Evolutionary conservation across 768 basidiomycete genomes (phyloP), one percentile per base, ranked within the genome.

Genomic region (Hydnomerulius pinastri): DNA sequence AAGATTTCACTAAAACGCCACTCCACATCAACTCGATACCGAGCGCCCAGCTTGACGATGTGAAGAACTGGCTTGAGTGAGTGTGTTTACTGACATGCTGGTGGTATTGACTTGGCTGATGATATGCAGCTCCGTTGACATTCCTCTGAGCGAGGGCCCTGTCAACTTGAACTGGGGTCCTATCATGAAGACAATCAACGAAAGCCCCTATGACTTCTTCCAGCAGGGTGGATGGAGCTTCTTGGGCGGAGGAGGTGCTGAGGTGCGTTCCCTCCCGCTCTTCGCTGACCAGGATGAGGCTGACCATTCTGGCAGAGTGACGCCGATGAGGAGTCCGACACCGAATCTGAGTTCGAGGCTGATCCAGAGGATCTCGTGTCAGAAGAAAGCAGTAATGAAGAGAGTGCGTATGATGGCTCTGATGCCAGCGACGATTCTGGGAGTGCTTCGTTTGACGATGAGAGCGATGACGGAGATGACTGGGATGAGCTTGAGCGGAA

Each of bases 1-100:
- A 92, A 65, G 97, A 99, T 68, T 98, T 98, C 71, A 88, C 91
- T 30, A 90, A 90, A 62, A 54, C 86, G 3, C 95, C 96, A 0
- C 77, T 98, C 9, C 97, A 98, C 62, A 92, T 98, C 74, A 98
- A 99, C 67, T 94, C 94, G 1, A 95, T 99, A 57, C 93, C 91
- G 20, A 90, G 82, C 48, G 73, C 82, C 2, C 88, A 92, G 59
- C 82, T 98, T 62, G 97, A 99, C 63, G 94, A 95, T 58, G 95
- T 99, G 55, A 98, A 98, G 73, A 95, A 97, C 63, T 99, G 97
- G 97, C 80, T 99, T 18, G 94, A 99, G 93, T 98, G 66, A 57
- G 92, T 75, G 11, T 6, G 45, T 21, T 39, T 39, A 44, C 47
- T 43, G 23, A 28, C 27, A 10, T 6, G 2, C 3, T 8, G 6